Evolutionary conservation across 257 asterid genomes (phyloP).

Genomic region (Cordia subcordata): DNA sequence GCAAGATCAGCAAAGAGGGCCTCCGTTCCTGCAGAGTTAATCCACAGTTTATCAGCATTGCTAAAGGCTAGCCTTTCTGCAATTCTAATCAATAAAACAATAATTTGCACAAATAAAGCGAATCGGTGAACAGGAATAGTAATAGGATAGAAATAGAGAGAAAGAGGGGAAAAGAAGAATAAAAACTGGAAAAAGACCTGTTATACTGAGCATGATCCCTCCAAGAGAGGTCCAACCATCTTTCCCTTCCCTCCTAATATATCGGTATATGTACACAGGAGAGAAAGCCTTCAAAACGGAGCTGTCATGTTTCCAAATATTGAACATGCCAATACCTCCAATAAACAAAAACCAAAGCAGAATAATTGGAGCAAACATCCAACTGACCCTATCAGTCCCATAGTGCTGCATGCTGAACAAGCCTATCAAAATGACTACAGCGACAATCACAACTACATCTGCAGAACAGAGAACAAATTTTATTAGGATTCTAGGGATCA

Average conservation of each 20-base stretch:
- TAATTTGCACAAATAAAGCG: background rate
- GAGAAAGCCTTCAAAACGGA: conserved; percentile 85
- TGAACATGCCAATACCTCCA: conserved; percentile 90
- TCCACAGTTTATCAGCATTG: conserved; percentile 12
- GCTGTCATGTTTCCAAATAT: conserved; percentile 66
- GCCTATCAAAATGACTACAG: conserved; percentile 81
- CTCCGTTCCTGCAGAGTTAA: conserved; percentile 73
- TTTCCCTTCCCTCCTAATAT: conserved; percentile 53
- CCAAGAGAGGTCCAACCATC: conserved; percentile 91
- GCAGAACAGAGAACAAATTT: conserved; percentile 24
- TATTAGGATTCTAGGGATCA: background rate
- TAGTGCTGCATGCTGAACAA: conserved; percentile 94
- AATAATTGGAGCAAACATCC: conserved; percentile 95
- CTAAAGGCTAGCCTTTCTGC: conserved; percentile 1
- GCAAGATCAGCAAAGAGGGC: conserved; percentile 98
- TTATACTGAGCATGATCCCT: conserved; percentile 95
- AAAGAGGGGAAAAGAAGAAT: background rate
- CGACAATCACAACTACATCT: conserved; percentile 83
- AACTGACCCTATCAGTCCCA: conserved; percentile 95
- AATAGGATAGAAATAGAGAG: conserved; percentile 7
- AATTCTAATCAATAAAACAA: background rate
- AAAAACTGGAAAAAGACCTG: conserved; percentile 42
- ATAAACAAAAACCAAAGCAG: conserved; percentile 90
- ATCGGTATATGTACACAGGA: conserved; percentile 73
- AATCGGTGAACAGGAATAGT: background rate